Conservation (phyloP, 768 basidiomycete genomes). For the Phlebiopsis flavidoalba region DNA sequence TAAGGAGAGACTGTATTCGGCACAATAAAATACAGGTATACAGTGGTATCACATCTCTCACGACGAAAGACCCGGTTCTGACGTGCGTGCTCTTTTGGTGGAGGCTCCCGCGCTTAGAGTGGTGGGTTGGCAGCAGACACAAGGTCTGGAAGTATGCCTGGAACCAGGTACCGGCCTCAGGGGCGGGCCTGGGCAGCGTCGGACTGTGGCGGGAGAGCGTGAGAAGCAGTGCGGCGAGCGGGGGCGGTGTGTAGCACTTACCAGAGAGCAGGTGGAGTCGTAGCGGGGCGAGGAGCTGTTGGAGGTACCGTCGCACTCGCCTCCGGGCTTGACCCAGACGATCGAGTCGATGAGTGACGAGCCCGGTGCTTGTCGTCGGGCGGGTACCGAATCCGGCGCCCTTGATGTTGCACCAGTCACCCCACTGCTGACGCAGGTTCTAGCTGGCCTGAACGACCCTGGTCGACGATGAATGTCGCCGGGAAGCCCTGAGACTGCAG, state of each 20-base stretch:
- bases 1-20: background rate
- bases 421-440: conserved; percentile 56
- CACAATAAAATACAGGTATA: background rate
- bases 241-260: conserved; percentile 26
- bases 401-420: conserved; percentile 64
- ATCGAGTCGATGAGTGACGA: conserved; percentile 52
- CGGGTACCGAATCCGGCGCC: conserved; percentile 58
- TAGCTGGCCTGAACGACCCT: conserved; percentile 60
- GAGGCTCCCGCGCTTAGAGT: background rate
- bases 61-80: background rate
- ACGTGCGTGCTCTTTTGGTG: background rate
- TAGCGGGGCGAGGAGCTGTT: conserved; percentile 49
- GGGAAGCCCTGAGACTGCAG: conserved; percentile 43
- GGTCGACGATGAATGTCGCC: conserved; percentile 63
- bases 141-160: conserved; percentile 59
- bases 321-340: conserved; percentile 67
- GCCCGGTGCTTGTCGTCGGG: conserved; percentile 52
- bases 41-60: background rate
- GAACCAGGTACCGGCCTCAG: conserved; percentile 66
- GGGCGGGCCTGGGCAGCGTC: conserved; percentile 52
- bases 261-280: conserved; percentile 45
- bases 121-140: conserved; percentile 37
- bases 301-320: conserved; percentile 60
- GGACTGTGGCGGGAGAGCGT: conserved; percentile 22
- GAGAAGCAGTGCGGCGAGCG: background rate